Percentiles rank a stretch among this genome's conserved stretches.
Evolutionary conservation across 2,329 filamentous ascomycete species (phyloP).

Genomic region (Talaromyces sp.): DNA sequence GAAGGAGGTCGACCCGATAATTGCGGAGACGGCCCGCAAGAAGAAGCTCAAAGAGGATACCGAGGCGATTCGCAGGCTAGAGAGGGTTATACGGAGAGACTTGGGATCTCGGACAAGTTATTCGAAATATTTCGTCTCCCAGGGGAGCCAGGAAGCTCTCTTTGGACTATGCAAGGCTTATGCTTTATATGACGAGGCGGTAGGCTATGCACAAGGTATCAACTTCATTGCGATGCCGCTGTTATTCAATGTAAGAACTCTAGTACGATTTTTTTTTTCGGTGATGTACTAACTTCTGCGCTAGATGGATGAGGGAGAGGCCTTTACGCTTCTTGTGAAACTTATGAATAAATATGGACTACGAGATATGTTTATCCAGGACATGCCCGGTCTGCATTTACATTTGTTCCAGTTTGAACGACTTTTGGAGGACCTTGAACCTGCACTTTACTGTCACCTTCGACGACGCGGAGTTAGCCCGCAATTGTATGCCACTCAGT

Average conservation of each 20-base stretch:
- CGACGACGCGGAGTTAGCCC: slow-evolving; percentile 82
- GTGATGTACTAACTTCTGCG: neutral
- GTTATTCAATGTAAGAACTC: slow-evolving; percentile 73
- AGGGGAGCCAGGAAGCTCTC: slow-evolving; percentile 86
- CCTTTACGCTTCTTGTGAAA: slow-evolving; percentile 86
- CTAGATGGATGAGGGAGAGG: slow-evolving; percentile 94
- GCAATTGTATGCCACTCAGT: slow-evolving; percentile 94
- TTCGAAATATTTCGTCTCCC: slow-evolving; percentile 89
- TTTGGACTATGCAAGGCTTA: slow-evolving; percentile 98
- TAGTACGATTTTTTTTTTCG: neutral
- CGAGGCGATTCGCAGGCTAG: slow-evolving; percentile 71
- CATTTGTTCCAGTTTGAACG: slow-evolving; percentile 94
- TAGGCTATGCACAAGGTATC: slow-evolving; percentile 98
- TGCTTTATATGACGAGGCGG: slow-evolving; percentile 87
- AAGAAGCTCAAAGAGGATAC: slow-evolving; percentile 77
- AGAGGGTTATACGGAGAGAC: slow-evolving; percentile 88
- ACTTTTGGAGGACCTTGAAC: slow-evolving; percentile 87
- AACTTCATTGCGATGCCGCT: slow-evolving; percentile 97
- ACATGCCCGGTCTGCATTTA: slow-evolving; percentile 94
- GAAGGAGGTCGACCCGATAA: slow-evolving; percentile 64
- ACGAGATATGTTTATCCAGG: slow-evolving; percentile 86
- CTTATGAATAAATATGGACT: slow-evolving; percentile 96
- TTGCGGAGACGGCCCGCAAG: slow-evolving; percentile 64
- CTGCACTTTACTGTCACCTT: slow-evolving; percentile 90
- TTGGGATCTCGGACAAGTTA: slow-evolving; percentile 91